Conservation (phyloP, 2,329 filamentous ascomycete genomes). For the Malbranchea zuffiana region DNA sequence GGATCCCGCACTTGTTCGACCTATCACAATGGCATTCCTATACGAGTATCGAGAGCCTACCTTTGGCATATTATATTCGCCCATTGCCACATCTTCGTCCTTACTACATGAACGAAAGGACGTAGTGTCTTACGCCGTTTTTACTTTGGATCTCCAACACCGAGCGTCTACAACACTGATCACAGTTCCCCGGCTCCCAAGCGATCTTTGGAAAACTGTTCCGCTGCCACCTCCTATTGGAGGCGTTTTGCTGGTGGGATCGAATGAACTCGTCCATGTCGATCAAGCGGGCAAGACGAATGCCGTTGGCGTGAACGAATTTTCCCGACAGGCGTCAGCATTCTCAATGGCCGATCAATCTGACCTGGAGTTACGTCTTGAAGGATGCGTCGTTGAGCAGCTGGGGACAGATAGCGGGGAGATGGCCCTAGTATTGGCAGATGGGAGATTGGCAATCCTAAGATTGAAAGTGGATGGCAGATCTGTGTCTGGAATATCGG, state of each 20-base stretch:
- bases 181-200: constrained; percentile 72
- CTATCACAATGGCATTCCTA: constrained; percentile 82
- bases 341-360: constrained; percentile 84
- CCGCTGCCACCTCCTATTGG: constrained; percentile 78
- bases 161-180: constrained; percentile 86
- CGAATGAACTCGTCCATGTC: constrained; percentile 86
- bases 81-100: constrained; percentile 59
- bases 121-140: constrained; percentile 80
- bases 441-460: constrained; percentile 63
- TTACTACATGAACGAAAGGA: constrained; percentile 69
- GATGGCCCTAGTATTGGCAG: constrained; percentile 67
- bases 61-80: constrained; percentile 83
- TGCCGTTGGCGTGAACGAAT: constrained; percentile 84
- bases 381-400: constrained; percentile 67
- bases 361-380: constrained; percentile 64
- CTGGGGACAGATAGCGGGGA: constrained; percentile 69
- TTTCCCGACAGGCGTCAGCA: constrained; percentile 68
- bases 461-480: constrained; percentile 81
- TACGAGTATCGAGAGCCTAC: constrained; percentile 97
- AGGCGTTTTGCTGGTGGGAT: constrained; percentile 73
- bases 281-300: constrained; percentile 92
- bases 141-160: constrained; percentile 88
- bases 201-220: constrained; percentile 73
- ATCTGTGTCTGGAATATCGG: constrained; percentile 74
- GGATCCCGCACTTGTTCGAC: constrained; percentile 76